These are phyloP conservation scores for Cercospora nicotianae DNA, from an alignment of 2,329 filamentous ascomycete genomes.

Conservation along the genomic window DNA sequence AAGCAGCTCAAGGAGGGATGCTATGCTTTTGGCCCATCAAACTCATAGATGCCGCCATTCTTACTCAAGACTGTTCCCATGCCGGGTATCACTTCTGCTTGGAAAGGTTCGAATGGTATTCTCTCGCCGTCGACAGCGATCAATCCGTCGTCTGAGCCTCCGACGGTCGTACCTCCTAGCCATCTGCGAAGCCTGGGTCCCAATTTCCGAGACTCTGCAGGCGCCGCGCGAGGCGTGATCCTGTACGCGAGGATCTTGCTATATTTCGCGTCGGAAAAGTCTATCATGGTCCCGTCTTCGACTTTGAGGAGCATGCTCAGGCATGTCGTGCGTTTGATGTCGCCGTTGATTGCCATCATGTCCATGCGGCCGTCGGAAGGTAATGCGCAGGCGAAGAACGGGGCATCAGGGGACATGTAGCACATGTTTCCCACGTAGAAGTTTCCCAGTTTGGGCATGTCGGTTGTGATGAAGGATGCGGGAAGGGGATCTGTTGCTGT, in stretches of 20 bases:
- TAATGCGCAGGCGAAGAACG: slow-evolving; percentile 83
- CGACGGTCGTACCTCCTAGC: slow-evolving; percentile 32
- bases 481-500: slow-evolving; percentile 76
- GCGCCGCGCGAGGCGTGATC: slow-evolving; percentile 61
- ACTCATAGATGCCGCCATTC: slow-evolving; percentile 69
- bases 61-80: slow-evolving; percentile 84
- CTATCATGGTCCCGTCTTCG: slow-evolving; percentile 73
- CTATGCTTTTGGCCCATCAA: slow-evolving; percentile 37
- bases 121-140: slow-evolving; percentile 94
- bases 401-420: slow-evolving; percentile 81
- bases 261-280: slow-evolving; percentile 74
- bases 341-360: slow-evolving; percentile 75
- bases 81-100: slow-evolving; percentile 81
- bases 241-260: slow-evolving; percentile 86
- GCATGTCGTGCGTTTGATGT: slow-evolving; percentile 65
- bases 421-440: slow-evolving; percentile 96
- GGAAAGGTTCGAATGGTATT: slow-evolving; percentile 83
- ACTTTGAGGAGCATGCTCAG: slow-evolving; percentile 70
- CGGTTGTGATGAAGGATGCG: slow-evolving; percentile 70
- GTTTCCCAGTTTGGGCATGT: slow-evolving; percentile 78
- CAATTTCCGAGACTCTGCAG: slow-evolving; percentile 16
- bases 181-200: slow-evolving; percentile 31
- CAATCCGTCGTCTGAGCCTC: slow-evolving; percentile 67
- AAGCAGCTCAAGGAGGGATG: background rate
- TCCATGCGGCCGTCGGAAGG: slow-evolving; percentile 85